Evolutionary conservation across 495 filamentous ascomycete genomes (phyloP), one percentile per base, ranked within the genome.

Genomic region (Trichoderma erinaceum): DNA sequence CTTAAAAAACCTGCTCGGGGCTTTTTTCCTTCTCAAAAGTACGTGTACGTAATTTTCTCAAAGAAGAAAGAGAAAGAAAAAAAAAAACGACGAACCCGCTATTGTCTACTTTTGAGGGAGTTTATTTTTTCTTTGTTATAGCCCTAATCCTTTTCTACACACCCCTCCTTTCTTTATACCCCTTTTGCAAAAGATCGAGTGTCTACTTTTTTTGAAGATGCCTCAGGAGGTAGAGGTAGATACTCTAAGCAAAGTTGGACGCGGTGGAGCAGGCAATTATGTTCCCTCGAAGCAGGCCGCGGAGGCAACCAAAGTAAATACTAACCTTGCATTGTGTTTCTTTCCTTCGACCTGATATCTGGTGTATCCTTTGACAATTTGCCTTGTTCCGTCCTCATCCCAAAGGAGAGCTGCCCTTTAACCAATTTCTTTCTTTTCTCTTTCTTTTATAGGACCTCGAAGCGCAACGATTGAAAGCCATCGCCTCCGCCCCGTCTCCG

Each of bases 231-330:
- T n/a, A 23, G 52, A 61, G 3, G 41, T 50, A 41, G 74, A 78
- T n/a, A 73, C 71, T 43, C 76, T 73, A 66, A 70, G 76, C 65
- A 67, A 71, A n/a, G 73, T 78, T 8, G 77, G 77, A 64, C 76
- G 87, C 41, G 88, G 88, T 41, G 88, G 87, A 44, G 87, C 86
- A 2, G 87, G 87, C 43, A 89, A 90, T 74, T 88, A 85, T 73
- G 82, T 83, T 66, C 80, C 77, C 72, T 78, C 84, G 66, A 78
- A 82, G 71, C 82, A 87, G 66, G 69, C 85, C 41, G 77, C 84
- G 44, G 82, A 84, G 46, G 80, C 73, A 50, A 71, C 71, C 66
- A 78, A 79, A 68, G 71, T 69, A 15, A 66, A 66, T 15, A 25
- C 68, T 79, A 64, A 63, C 74, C 74, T 64, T 27, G 44, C 29